A percentile compares a stretch with the other conserved stretches of the same genome.
These are phyloP conservation scores for Barnettozyma pratensis DNA, from an alignment of 805 yeast species.

Conservation along the genomic window DNA sequence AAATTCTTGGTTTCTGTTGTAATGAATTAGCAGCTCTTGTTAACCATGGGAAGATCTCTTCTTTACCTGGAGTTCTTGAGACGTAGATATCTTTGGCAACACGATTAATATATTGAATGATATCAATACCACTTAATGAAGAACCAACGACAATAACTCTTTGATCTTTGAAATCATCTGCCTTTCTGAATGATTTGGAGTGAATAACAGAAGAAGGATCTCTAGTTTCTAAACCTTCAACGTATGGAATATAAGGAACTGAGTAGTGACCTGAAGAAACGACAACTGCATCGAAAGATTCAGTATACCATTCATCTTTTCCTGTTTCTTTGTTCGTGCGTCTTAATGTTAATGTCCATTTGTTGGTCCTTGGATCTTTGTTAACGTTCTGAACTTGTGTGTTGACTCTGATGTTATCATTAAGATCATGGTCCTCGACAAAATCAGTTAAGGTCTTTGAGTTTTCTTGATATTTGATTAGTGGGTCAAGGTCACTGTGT, in stretches of 20 bases:
- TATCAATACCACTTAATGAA: constrained; percentile 36
- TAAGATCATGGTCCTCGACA: constrained; percentile 25
- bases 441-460: constrained; percentile 24
- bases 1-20: constrained; percentile 25
- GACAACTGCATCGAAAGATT: constrained; percentile 48
- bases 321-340: constrained; percentile 12
- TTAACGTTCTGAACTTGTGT: constrained; percentile 34
- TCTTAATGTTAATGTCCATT: constrained; percentile 33
- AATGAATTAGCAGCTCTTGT: constrained; percentile 34
- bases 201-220: constrained; percentile 43
- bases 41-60: constrained; percentile 39
- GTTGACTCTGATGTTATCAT: constrained; percentile 30
- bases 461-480: constrained; percentile 31
- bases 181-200: constrained; percentile 42
- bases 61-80: constrained; percentile 67
- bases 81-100: constrained; percentile 43
- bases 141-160: constrained; percentile 41
- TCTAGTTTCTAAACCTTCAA: constrained; percentile 37
- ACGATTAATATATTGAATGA: constrained; percentile 37
- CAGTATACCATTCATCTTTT: constrained; percentile 37
- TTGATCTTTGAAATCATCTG: constrained; percentile 33
- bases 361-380: constrained; percentile 25
- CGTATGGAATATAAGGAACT: constrained; percentile 48
- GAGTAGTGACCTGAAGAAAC: constrained; percentile 57
- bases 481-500: constrained; percentile 28